These are phyloP conservation scores for Candida tallmaniae DNA, from an alignment of 805 yeast species.

Conservation along the genomic window DNA sequence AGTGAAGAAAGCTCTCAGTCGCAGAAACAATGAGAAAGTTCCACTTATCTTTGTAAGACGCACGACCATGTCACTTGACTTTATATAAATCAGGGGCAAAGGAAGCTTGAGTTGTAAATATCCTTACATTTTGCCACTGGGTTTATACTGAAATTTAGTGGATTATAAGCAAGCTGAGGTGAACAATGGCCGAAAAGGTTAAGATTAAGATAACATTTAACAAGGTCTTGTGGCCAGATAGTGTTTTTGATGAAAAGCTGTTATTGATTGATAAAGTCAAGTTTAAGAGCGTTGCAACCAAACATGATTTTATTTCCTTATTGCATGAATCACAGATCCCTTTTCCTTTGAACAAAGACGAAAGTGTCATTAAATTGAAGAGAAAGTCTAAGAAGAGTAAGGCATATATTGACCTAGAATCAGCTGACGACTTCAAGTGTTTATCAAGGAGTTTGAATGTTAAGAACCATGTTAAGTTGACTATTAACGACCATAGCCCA, in stretches of 20 bases:
- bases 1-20: too few relatives aligned
- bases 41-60: too few relatives aligned
- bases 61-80: too few relatives aligned
- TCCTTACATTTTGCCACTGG: too few relatives aligned
- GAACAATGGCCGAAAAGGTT: too few relatives aligned
- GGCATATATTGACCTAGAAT: slow-evolving; percentile 35
- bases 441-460: slow-evolving; percentile 46
- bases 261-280: slow-evolving; percentile 12
- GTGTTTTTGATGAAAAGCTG: slow-evolving; percentile 4
- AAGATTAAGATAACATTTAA: slow-evolving; percentile 6
- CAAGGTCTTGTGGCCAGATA: slow-evolving; percentile 6
- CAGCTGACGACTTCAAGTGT: slow-evolving; percentile 36
- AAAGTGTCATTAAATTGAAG: slow-evolving; percentile 9
- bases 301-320: slow-evolving; percentile 11
- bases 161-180: too few relatives aligned
- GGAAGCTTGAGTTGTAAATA: too few relatives aligned
- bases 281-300: slow-evolving; percentile 10
- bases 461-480: slow-evolving; percentile 39
- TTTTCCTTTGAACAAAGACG: slow-evolving; percentile 5
- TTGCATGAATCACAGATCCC: slow-evolving; percentile 4
- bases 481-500: slow-evolving; percentile 16
- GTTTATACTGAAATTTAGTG: too few relatives aligned
- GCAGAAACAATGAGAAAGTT: too few relatives aligned
- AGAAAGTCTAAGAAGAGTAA: slow-evolving; percentile 48
- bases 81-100: too few relatives aligned